Evolutionary conservation across 768 basidiomycete species (phyloP), one percentile per base, ranked within the genome.

Genomic region (Phlegmacium glaucopus): DNA sequence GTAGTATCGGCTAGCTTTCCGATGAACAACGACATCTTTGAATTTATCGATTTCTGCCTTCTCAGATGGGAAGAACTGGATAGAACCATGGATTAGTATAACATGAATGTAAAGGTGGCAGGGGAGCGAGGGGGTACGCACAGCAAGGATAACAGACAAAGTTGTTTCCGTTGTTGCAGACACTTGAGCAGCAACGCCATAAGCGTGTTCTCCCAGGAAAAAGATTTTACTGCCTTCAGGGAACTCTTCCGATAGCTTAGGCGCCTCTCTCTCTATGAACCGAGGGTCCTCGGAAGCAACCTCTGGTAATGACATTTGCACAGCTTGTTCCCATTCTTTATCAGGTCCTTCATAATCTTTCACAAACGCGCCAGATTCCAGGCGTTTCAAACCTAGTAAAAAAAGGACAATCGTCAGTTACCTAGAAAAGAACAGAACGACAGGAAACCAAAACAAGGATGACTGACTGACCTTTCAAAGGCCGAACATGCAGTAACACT

Each of bases 151-250:
- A 40, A 98, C 88, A 9, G 91, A 85, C 10, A 98, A 68, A 1
- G 80, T 72, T 2, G 77, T 75, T 3, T 87, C 79, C 0, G 78
- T 78, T 0, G 92, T 90, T 0, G 69, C 77, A 32, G 82, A 77
- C 9, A 99, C 91, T 58, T 94, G 89, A 0, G 94, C 94, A 11
- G 95, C 92, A 3, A 90, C 85, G n/a, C 96, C 96, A 60, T 95
- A 99, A 0, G 90, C 92, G 61, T 92, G 85, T 59, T 90, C 87
- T 12, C 95, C 94, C 6, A 98, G 76, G 82, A 97, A 98, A 70
- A 99, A 96, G 25, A 98, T 89, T 61, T 87, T 90, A 63, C 83
- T 88, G 1, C 88, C 90, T 0, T 81, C 82, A 0, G 94, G 94
- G 69, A 91, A 97, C 61, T 98, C 96, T 44, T 92, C 85, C 0